A percentile compares a stretch with the other conserved stretches of the same genome.
phyloP scores from a whole-genome alignment of 148 eudicot genomes.

The Vaccinium vitisidaea region DNA sequence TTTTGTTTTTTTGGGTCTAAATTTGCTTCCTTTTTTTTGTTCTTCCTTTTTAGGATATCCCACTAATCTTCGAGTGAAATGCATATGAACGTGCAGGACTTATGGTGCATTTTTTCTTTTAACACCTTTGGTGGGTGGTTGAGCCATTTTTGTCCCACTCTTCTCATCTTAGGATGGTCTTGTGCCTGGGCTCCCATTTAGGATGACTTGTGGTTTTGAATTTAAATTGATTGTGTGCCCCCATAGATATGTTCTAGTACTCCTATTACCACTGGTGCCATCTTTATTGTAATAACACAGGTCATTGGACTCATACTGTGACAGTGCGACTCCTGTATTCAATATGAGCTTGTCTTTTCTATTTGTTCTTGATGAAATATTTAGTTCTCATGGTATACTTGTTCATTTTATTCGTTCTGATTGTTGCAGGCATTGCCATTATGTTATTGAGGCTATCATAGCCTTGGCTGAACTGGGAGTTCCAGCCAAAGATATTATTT shows the following conservation, averaged over 20 bases:
- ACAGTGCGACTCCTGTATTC: background rate
- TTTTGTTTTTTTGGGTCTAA: background rate
- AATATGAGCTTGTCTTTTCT: slow-evolving; percentile 3
- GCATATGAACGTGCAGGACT: background rate
- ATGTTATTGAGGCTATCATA: slow-evolving; percentile 74
- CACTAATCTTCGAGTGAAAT: background rate
- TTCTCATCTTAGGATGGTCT: background rate
- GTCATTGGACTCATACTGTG: background rate
- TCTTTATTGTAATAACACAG: background rate
- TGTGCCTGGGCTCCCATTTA: background rate
- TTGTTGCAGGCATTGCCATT: slow-evolving; percentile 72
- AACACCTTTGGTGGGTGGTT: background rate
- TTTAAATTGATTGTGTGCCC: background rate
- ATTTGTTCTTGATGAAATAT: background rate
- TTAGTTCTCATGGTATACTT: background rate
- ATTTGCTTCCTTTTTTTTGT: background rate
- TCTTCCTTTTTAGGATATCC: background rate
- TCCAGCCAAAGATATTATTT: slow-evolving; percentile 74
- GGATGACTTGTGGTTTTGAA: background rate
- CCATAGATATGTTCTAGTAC: background rate
- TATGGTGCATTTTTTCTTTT: background rate
- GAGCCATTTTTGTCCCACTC: background rate
- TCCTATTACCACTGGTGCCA: background rate
- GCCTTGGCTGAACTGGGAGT: slow-evolving; percentile 92
- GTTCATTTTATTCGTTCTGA: slow-evolving; percentile 6